Evolutionary conservation across 2,329 filamentous ascomycete species (phyloP).

Genomic region (Ophiocordyceps unilateralis): DNA sequence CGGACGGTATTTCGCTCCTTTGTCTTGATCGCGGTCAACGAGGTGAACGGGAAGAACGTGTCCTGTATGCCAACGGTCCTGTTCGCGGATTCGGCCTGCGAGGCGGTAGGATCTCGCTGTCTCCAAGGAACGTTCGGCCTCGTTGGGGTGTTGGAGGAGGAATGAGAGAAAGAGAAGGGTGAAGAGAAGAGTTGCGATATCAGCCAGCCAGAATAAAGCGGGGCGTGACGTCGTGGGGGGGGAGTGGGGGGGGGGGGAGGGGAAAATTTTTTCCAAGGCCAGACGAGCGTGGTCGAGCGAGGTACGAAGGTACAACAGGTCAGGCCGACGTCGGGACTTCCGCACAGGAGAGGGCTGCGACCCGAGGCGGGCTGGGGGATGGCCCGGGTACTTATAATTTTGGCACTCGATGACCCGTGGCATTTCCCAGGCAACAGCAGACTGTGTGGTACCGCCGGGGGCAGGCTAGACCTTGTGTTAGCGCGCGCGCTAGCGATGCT

Average conservation of each 20-base stretch:
- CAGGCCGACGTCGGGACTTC: slow-evolving; percentile 28
- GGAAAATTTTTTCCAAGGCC: slow-evolving; percentile 12
- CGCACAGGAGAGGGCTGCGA: slow-evolving; percentile 32
- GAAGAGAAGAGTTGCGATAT: slow-evolving; percentile 5
- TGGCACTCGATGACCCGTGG: slow-evolving; percentile 19
- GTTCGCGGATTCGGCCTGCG: background rate
- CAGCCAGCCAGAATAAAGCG: slow-evolving; percentile 9
- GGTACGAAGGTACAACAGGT: slow-evolving; percentile 32
- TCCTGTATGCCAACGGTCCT: background rate
- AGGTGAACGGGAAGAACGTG: slow-evolving; percentile 19
- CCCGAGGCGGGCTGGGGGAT: slow-evolving; percentile 33
- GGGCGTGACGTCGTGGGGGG: slow-evolving; percentile 13
- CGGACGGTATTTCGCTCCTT: slow-evolving; percentile 11
- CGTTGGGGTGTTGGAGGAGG: slow-evolving; percentile 3
- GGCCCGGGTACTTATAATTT: slow-evolving; percentile 39
- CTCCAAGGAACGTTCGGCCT: slow-evolving; percentile 11
- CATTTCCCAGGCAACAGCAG: slow-evolving; percentile 25
- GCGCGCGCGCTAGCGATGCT: slow-evolving; percentile 14
- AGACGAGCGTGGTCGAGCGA: slow-evolving; percentile 18
- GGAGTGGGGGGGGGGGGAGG: background rate
- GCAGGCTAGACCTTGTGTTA: slow-evolving; percentile 21
- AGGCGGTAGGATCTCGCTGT: background rate
- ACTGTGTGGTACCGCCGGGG: slow-evolving; percentile 24
- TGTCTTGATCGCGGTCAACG: slow-evolving; percentile 17
- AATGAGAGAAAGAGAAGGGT: slow-evolving; percentile 4